Conservation (phyloP, 129 eudicot genomes). For the Heracleum sosnowskyi region DNA sequence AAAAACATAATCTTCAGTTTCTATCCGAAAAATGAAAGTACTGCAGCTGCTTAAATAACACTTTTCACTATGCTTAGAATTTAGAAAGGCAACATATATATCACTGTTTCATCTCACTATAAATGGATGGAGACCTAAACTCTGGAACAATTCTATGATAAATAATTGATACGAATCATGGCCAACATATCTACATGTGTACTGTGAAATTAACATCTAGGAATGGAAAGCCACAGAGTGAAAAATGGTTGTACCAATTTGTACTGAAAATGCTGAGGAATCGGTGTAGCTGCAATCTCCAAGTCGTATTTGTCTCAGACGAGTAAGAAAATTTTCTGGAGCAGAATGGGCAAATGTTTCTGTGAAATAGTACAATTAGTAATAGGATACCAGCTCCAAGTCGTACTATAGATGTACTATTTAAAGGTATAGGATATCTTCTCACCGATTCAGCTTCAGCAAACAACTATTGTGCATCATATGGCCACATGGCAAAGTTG, state of each 20-base stretch:
- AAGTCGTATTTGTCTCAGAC: slow-evolving; percentile 76
- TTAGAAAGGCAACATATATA: neutral
- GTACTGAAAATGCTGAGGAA: slow-evolving; percentile 43
- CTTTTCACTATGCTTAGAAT: too few relatives aligned
- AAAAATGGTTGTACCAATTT: neutral
- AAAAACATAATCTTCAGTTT: too few relatives aligned
- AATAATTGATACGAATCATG: too few relatives aligned
- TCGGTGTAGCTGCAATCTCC: slow-evolving; percentile 81
- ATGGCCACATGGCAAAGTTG: slow-evolving; percentile 80
- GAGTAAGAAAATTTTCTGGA: slow-evolving; percentile 78
- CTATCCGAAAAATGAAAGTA: too few relatives aligned
- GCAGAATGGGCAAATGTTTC: slow-evolving; percentile 86
- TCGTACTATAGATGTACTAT: neutral
- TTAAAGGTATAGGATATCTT: slow-evolving; percentile 1
- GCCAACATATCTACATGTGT: neutral
- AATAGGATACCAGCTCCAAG: too few relatives aligned
- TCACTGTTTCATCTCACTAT: too few relatives aligned
- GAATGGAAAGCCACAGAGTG: neutral
- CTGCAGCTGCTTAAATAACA: too few relatives aligned
- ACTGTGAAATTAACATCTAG: neutral
- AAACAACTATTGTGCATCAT: slow-evolving; percentile 75
- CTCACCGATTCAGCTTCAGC: slow-evolving; percentile 84
- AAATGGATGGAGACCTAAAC: neutral
- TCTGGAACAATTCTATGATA: too few relatives aligned
- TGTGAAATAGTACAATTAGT: slow-evolving; percentile 11